phyloP scores from a whole-genome alignment of 305 asterid genomes.

The Solanum chacoense region DNA sequence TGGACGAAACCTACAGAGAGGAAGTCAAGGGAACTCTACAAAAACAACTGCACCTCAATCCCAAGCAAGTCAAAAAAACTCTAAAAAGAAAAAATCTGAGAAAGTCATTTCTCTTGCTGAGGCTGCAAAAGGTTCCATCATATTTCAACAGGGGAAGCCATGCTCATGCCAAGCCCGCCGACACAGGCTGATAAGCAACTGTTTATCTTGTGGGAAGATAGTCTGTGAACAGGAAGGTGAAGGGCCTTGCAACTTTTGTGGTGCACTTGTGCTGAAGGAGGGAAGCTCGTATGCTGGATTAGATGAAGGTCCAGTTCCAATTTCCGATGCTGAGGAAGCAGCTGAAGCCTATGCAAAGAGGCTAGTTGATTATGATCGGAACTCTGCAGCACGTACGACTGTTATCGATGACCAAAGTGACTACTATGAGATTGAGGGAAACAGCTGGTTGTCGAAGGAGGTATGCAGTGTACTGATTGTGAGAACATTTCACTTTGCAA shows the following conservation, averaged over 20 bases:
- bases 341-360: constrained; percentile 93
- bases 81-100: constrained; percentile 79
- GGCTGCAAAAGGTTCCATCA: constrained; percentile 86
- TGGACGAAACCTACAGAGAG: constrained; percentile 21
- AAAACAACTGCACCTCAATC: background rate
- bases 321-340: constrained; percentile 66
- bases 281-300: constrained; percentile 90
- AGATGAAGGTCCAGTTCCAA: constrained; percentile 36
- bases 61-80: constrained; percentile 26
- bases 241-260: constrained; percentile 92
- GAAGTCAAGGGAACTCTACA: constrained; percentile 21
- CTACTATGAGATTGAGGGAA: constrained; percentile 81
- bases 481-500: background rate
- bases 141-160: constrained; percentile 88
- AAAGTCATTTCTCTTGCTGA: constrained; percentile 82
- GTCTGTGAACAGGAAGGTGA: constrained; percentile 98
- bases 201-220: constrained; percentile 92
- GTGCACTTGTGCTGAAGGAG: constrained; percentile 82
- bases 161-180: constrained; percentile 93
- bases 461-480: constrained; percentile 18
- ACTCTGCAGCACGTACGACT: constrained; percentile 94
- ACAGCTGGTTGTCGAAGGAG: constrained; percentile 83
- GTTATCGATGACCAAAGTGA: constrained; percentile 98
- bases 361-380: constrained; percentile 92
- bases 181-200: constrained; percentile 77